Percentiles rank a stretch among this genome's conserved stretches.
Evolutionary conservation across 2,329 filamentous ascomycete genomes (phyloP).

Genomic region (Cladobotryum mycophilum): DNA sequence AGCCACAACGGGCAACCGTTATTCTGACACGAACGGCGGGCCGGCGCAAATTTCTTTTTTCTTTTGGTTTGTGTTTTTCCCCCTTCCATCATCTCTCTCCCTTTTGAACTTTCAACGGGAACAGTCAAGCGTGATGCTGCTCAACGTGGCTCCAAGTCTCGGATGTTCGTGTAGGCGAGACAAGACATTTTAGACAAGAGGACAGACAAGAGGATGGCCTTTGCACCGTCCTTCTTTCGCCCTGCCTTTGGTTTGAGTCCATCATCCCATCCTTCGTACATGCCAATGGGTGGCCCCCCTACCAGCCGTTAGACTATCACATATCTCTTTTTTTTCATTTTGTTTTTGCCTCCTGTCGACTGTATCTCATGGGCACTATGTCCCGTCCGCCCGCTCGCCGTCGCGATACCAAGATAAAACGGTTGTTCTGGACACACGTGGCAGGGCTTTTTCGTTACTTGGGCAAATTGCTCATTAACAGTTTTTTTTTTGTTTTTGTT

Average conservation of each 20-base stretch:
- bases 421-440: conserved; percentile 7
- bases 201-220: neutral
- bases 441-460: neutral
- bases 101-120: neutral
- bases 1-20: too few species aligned
- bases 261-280: too few species aligned
- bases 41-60: too few species aligned
- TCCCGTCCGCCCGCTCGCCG: conserved; percentile 1
- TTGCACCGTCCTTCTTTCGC: neutral
- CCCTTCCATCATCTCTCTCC: too few species aligned
- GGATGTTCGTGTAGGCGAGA: conserved; percentile 1
- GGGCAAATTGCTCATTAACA: too few species aligned
- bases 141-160: neutral
- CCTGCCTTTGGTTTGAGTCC: neutral
- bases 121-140: neutral
- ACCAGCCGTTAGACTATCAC: conserved; percentile 5
- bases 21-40: too few species aligned
- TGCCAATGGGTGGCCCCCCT: neutral
- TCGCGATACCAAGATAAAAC: conserved; percentile 5
- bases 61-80: too few species aligned
- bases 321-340: conserved; percentile 1
- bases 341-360: neutral
- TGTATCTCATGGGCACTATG: neutral
- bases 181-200: neutral
- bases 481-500: neutral